Percentiles rank a stretch among this genome's conserved stretches.
Evolutionary conservation across 83 land plant species (phyloP).

Genomic region (Thuja plicata): DNA sequence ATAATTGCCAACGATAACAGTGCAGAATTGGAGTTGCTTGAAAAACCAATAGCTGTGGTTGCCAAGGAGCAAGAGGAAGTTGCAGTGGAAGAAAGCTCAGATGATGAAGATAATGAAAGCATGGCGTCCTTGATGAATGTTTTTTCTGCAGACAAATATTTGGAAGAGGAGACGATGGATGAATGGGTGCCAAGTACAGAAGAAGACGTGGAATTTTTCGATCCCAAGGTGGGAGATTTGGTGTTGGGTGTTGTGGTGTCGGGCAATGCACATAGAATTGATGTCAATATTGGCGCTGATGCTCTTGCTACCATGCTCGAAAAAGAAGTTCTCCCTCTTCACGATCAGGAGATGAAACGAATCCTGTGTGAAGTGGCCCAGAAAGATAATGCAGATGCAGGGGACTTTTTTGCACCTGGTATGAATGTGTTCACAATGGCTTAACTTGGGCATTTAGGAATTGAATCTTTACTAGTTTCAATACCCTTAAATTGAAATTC

Average conservation of each 20-base stretch:
- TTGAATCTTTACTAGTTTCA: not conserved
- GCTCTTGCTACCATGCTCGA: constrained; percentile 67
- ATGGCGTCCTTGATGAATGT: not conserved
- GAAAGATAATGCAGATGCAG: constrained; percentile 19
- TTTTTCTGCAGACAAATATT: constrained; percentile 16
- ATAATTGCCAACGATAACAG: not conserved
- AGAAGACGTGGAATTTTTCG: constrained; percentile 56
- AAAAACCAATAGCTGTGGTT: constrained; percentile 31
- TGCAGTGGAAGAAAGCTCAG: constrained; percentile 17
- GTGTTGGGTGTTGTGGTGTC: constrained; percentile 83
- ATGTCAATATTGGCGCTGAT: constrained; percentile 74
- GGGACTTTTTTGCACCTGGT: constrained; percentile 43
- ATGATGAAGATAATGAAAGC: not conserved
- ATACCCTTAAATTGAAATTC: not conserved
- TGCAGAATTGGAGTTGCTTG: constrained; percentile 38
- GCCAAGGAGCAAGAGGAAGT: constrained; percentile 14
- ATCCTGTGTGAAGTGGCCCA: constrained; percentile 42
- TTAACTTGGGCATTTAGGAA: not conserved
- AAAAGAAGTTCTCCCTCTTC: constrained; percentile 72
- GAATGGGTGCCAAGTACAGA: constrained; percentile 1
- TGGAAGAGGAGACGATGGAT: constrained; percentile 2
- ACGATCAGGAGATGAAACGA: constrained; percentile 49
- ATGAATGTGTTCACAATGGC: not conserved
- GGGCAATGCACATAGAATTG: constrained; percentile 73
- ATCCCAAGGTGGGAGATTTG: constrained; percentile 73